Evolutionary conservation across 176 grass and related monocot genomes (phyloP).

Genomic region (Carex myosuroides): DNA sequence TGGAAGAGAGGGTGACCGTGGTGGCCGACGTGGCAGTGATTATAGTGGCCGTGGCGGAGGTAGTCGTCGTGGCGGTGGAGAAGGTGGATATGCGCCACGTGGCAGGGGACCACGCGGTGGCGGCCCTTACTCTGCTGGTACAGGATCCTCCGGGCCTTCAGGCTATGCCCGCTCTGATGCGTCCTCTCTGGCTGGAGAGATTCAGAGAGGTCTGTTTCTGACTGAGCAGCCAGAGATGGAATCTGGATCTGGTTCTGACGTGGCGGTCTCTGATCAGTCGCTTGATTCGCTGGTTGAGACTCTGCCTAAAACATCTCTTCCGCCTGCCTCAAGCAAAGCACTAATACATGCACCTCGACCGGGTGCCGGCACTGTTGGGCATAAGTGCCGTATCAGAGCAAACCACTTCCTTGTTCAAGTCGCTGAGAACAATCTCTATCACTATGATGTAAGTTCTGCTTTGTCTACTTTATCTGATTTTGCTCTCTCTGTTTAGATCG

Average conservation of each 20-base stretch:
- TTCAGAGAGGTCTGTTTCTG: conserved; percentile 40
- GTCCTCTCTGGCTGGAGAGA: conserved; percentile 27
- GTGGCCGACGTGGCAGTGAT: conserved; percentile 10
- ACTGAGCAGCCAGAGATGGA: conserved; percentile 32
- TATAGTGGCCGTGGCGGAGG: conserved; percentile 1
- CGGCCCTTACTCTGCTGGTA: background rate
- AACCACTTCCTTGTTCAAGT: conserved; percentile 77
- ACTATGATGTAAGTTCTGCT: conserved; percentile 58
- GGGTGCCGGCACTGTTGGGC: conserved; percentile 23
- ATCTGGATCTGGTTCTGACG: background rate
- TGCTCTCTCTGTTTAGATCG: background rate
- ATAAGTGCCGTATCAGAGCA: conserved; percentile 35
- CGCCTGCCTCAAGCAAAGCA: conserved; percentile 47
- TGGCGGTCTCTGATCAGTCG: background rate
- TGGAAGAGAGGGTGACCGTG: background rate
- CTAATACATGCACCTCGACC: conserved; percentile 29
- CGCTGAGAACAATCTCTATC: conserved; percentile 56
- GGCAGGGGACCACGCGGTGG: background rate
- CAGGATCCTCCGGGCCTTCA: background rate
- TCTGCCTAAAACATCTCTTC: background rate
- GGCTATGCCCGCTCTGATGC: background rate
- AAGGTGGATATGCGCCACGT: background rate
- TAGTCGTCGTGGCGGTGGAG: background rate
- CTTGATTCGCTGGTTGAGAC: background rate
- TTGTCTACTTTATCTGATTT: background rate